A percentile compares a stretch with the other conserved stretches of the same genome.
These are phyloP conservation scores for Diplodia intermedia DNA, from an alignment of 2,329 filamentous ascomycete species.

Conservation along the genomic window DNA sequence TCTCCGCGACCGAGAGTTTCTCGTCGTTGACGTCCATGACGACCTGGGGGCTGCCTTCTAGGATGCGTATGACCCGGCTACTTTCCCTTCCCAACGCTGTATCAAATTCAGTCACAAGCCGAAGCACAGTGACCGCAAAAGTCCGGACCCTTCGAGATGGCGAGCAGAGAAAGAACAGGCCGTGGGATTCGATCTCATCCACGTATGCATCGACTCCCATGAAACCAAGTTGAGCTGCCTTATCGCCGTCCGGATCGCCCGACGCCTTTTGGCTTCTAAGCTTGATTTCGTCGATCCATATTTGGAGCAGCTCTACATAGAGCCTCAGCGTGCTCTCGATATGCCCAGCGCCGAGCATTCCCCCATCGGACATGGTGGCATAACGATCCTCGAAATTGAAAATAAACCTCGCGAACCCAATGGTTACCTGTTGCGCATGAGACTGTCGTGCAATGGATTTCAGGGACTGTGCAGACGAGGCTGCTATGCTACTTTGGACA, in stretches of 20 bases:
- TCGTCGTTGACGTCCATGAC: slow-evolving; percentile 95
- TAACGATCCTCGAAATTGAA: slow-evolving; percentile 99
- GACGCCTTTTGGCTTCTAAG: slow-evolving; percentile 79
- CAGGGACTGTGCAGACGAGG: slow-evolving; percentile 87
- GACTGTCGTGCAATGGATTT: slow-evolving; percentile 95
- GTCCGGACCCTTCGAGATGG: slow-evolving; percentile 88
- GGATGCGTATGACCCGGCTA: slow-evolving; percentile 84
- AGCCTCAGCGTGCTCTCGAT: slow-evolving; percentile 92
- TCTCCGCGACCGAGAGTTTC: slow-evolving; percentile 86
- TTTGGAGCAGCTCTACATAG: slow-evolving; percentile 91
- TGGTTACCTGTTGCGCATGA: slow-evolving; percentile 93
- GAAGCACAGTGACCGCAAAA: slow-evolving; percentile 90
- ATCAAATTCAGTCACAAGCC: slow-evolving; percentile 93
- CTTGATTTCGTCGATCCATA: slow-evolving; percentile 97
- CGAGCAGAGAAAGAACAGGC: slow-evolving; percentile 95
- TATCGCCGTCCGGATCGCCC: slow-evolving; percentile 68
- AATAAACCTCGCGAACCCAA: slow-evolving; percentile 95
- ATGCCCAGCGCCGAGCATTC: slow-evolving; percentile 90
- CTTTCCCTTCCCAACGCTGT: slow-evolving; percentile 81
- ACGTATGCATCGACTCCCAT: slow-evolving; percentile 92
- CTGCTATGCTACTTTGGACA: slow-evolving; percentile 88
- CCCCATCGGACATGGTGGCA: slow-evolving; percentile 96
- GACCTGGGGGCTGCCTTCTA: slow-evolving; percentile 86
- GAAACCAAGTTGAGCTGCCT: slow-evolving; percentile 77
- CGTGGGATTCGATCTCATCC: slow-evolving; percentile 95